Base-by-base conservation (phyloP, 495 filamentous ascomycete species). In the Podospora pseudopauciseta region DNA sequence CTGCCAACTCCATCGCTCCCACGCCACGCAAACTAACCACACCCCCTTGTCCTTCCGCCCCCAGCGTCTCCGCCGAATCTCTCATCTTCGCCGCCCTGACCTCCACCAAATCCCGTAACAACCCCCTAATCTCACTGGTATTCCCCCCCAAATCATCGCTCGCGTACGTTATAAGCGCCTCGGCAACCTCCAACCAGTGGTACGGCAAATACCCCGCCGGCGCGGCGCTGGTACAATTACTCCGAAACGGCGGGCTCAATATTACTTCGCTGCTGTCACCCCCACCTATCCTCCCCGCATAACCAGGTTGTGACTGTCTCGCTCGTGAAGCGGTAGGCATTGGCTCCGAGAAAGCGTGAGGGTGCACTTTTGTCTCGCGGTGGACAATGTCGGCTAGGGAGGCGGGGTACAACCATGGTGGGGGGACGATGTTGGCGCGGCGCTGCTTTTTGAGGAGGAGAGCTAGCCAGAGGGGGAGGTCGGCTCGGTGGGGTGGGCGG, bases 381-480 rank as follows among this genome's bases (percentile, higher is more conserved):
- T 91, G 85, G 66, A 97, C 88, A 69, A 97, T 92, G 0, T 86
- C 77, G 44, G 84, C 79, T 44, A 99, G 86, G 30, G 92, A 88
- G 32, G 86, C 75, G 0, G 91, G 86, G 70, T 89, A 86, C 13
- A 99, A 87, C 95, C 95, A 99, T 63, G 91, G 78, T 0, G 95
- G 95, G 0, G 95, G 91, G 55, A 93, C 80, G 77, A 98, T 97
- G 80, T 97, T 96, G 76, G 93, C 94, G 74, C 94, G 89, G 44
- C 90, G 88, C 82, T 99, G 96, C 69, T 93, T 92, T 80, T 99
- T 97, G 64, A 99, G 89, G 65, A 97, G 89, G 62, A 98, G 87
- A n/a, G 96, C 95, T 60, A 98, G 90, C 96, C 96, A 98, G 75
- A 98, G 88, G 16, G 95, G 95, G 57, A 98, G 77, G 32, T 89